These are phyloP conservation scores for Ensete ventricosum DNA, from an alignment of 176 grass and related monocot species.

Conservation along the genomic window DNA sequence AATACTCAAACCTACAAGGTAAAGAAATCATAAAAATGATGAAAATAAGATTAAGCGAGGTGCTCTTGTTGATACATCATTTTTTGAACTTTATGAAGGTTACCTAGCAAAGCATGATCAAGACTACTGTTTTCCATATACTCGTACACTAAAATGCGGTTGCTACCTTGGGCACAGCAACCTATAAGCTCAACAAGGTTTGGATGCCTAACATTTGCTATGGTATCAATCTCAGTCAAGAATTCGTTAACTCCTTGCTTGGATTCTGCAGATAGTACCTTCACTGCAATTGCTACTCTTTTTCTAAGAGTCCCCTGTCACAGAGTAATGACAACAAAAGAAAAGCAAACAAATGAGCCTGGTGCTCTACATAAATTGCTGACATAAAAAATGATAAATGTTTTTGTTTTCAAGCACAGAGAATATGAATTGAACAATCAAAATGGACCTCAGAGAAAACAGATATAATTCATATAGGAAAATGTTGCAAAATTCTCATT, in stretches of 20 bases:
- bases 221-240: conserved; percentile 15
- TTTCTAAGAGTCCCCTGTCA: conserved; percentile 11
- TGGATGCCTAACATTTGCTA: conserved; percentile 10
- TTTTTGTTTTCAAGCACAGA: too few species aligned
- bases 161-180: conserved; percentile 5
- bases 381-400: too few species aligned
- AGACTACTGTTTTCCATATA: conserved; percentile 8
- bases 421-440: too few species aligned
- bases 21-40: background rate
- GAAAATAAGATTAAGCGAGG: background rate
- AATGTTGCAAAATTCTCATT: too few species aligned
- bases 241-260: conserved; percentile 15
- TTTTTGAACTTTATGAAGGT: background rate
- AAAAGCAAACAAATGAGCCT: background rate
- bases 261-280: conserved; percentile 12
- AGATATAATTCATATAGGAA: too few species aligned
- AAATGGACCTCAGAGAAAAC: too few species aligned
- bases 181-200: conserved; percentile 12
- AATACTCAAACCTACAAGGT: background rate
- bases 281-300: conserved; percentile 1
- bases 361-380: too few species aligned
- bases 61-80: background rate
- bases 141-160: conserved; percentile 12
- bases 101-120: conserved; percentile 17
- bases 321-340: background rate